Percentiles rank a stretch among this genome's conserved stretches.
Evolutionary conservation across 2,329 filamentous ascomycete species (phyloP).

Genomic region (Penicillium psychrosexuale): DNA sequence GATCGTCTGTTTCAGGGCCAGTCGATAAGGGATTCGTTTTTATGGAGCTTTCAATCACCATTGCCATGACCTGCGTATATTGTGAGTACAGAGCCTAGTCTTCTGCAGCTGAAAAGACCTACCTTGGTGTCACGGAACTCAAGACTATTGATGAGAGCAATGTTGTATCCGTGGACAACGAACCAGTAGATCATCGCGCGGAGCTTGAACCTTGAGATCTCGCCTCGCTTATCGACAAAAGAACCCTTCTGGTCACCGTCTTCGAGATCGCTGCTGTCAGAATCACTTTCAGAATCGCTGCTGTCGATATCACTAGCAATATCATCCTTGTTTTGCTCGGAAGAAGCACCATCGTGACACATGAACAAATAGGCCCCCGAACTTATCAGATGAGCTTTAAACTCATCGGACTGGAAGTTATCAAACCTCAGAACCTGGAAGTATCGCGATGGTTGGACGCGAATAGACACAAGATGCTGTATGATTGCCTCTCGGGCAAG

Average conservation of each 20-base stretch:
- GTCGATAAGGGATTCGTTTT: not conserved
- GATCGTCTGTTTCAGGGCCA: not conserved
- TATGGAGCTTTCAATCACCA: constrained; percentile 18
- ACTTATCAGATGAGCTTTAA: constrained; percentile 53
- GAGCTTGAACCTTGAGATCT: constrained; percentile 28
- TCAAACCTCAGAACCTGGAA: constrained; percentile 29
- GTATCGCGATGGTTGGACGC: constrained; percentile 37
- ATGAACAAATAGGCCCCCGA: constrained; percentile 65
- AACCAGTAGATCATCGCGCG: constrained; percentile 56
- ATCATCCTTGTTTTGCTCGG: not conserved
- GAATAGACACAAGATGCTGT: constrained; percentile 56
- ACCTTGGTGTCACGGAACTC: constrained; percentile 65
- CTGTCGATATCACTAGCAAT: not conserved
- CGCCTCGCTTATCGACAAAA: not conserved
- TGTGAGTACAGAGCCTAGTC: not conserved
- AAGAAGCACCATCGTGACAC: constrained; percentile 58
- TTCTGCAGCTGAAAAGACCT: constrained; percentile 1
- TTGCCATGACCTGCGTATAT: constrained; percentile 19
- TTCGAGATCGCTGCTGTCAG: not conserved
- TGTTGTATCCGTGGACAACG: constrained; percentile 55
- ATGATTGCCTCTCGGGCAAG: constrained; percentile 63
- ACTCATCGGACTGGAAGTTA: constrained; percentile 43
- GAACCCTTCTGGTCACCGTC: not conserved
- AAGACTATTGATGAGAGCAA: constrained; percentile 62
- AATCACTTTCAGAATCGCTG: not conserved